Evolutionary conservation across 2,329 filamentous ascomycete genomes (phyloP), one percentile per base, ranked within the genome.

Genomic region (Pseudogymnoascus verrucosus): DNA sequence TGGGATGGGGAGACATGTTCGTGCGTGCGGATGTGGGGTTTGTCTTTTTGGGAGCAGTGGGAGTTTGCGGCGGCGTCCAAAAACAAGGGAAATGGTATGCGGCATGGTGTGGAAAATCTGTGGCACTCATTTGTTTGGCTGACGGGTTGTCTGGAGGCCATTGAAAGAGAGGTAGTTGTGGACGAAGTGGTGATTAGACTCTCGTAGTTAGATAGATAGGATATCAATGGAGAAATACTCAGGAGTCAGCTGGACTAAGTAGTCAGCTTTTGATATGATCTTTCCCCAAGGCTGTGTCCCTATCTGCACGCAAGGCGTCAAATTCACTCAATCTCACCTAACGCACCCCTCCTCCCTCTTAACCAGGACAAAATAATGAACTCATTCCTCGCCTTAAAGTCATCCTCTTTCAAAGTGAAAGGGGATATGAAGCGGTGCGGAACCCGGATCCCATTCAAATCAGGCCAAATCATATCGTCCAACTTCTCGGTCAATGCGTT

Each of bases 31-130:
- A 6, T 54, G 47, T n/a, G 16, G 31, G 44, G 14, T 51, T 28
- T 47, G 42, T 51, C 14, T 12, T 51, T 11, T 34, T 34, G 31
- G 31, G 47, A 6, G 47, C 4, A 7, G 26, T 54, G 26, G 47
- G 47, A 54, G 47, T 54, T 54, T 54, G 47, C n/a, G 14, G 47
- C 47, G 47, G 44, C 44, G 44, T 54, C 26, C 47, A 54, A 54
- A 54, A 31, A 54, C n/a, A 19, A 14, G 26, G n/a, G 10, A 54
- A 31, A 31, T 8, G n/a, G 1, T 3, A 31, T 54, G n/a, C 1
- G 23, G 44, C 6, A n/a, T 1, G 11, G 23, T 51, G 2, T n/a
- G 12, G 44, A 28, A 7, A 28, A 6, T 28, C 23, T 2, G 5
- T n/a, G 8, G 4, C n/a, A 40, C 37, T 40, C 14, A 16, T 40